These are phyloP conservation scores for Hippophae rhamnoides DNA, from an alignment of 306 rosid genomes.

Conservation along the genomic window DNA sequence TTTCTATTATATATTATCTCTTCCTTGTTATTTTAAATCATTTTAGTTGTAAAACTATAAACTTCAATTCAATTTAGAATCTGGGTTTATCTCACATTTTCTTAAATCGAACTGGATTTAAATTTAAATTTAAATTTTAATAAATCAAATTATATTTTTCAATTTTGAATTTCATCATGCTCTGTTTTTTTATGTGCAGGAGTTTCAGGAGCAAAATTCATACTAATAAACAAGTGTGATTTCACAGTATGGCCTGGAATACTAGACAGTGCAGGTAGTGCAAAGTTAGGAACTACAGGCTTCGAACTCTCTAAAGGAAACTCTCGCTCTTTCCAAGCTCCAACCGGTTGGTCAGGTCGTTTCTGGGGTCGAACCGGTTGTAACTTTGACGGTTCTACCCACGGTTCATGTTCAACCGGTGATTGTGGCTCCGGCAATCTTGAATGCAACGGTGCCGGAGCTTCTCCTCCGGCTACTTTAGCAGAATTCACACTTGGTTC, in stretches of 20 bases:
- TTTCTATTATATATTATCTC: too few species aligned
- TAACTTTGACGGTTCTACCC: conserved; percentile 38
- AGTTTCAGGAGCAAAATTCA: conserved; percentile 66
- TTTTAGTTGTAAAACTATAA: too few species aligned
- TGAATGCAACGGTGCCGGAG: conserved; percentile 69
- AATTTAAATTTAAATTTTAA: too few species aligned
- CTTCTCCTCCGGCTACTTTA: conserved; percentile 74
- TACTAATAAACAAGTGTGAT: conserved; percentile 64
- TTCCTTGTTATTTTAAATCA: too few species aligned
- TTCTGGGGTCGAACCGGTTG: conserved; percentile 87
- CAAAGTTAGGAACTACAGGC: conserved; percentile 65
- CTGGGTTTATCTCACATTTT: not conserved
- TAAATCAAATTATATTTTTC: not conserved
- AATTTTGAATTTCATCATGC: conserved; percentile 9
- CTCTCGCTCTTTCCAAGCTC: conserved; percentile 55
- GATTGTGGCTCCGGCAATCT: conserved; percentile 71
- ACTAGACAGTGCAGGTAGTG: conserved; percentile 48
- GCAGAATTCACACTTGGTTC: conserved; percentile 89
- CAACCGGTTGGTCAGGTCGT: conserved; percentile 87
- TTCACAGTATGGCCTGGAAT: conserved; percentile 93
- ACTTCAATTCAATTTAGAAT: not conserved
- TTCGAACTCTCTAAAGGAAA: conserved; percentile 44
- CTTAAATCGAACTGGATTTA: not conserved
- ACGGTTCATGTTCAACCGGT: conserved; percentile 57
- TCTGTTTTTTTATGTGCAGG: conserved; percentile 21